Evolutionary conservation across 768 basidiomycete species (phyloP).

Genomic region (Xerocomellus chrysenteron): DNA sequence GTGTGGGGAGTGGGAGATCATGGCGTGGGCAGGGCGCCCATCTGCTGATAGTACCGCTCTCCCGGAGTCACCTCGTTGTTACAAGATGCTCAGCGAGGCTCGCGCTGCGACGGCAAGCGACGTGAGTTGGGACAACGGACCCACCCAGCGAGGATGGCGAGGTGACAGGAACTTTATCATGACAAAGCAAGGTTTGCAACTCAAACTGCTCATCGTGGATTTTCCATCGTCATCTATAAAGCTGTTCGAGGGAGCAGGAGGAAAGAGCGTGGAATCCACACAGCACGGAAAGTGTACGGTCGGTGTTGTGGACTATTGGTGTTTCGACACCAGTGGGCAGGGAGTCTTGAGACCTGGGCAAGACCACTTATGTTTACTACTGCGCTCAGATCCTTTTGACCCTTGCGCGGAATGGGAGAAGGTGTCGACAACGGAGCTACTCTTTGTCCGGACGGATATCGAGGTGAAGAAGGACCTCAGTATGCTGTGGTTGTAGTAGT

Average conservation of each 20-base stretch:
- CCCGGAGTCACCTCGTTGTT: slow-evolving; percentile 33
- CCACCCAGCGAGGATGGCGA: slow-evolving; percentile 15
- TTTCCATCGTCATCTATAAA: slow-evolving; percentile 18
- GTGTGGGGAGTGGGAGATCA: slow-evolving; percentile 33
- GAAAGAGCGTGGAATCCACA: slow-evolving; percentile 9
- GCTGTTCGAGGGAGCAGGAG: slow-evolving; percentile 18
- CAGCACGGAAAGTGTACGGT: slow-evolving; percentile 22
- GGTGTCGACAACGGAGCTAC: slow-evolving; percentile 24
- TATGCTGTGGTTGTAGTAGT: slow-evolving; percentile 25
- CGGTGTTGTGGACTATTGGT: slow-evolving; percentile 33
- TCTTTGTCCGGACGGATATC: slow-evolving; percentile 21
- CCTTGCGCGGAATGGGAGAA: slow-evolving; percentile 29
- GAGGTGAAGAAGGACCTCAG: slow-evolving; percentile 18
- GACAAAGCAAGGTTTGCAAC: slow-evolving; percentile 34
- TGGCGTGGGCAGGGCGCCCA: slow-evolving; percentile 30
- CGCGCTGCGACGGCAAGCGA: neutral
- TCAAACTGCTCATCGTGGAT: slow-evolving; percentile 23
- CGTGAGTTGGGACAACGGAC: neutral
- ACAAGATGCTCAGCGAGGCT: slow-evolving; percentile 19
- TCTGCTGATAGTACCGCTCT: slow-evolving; percentile 30
- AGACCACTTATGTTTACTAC: slow-evolving; percentile 30
- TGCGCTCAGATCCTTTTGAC: slow-evolving; percentile 31
- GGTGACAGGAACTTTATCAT: slow-evolving; percentile 30
- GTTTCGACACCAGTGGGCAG: slow-evolving; percentile 28
- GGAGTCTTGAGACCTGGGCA: slow-evolving; percentile 23